Base-by-base conservation (phyloP, 768 basidiomycete species). In the Tricholoma bakamatsutake region DNA sequence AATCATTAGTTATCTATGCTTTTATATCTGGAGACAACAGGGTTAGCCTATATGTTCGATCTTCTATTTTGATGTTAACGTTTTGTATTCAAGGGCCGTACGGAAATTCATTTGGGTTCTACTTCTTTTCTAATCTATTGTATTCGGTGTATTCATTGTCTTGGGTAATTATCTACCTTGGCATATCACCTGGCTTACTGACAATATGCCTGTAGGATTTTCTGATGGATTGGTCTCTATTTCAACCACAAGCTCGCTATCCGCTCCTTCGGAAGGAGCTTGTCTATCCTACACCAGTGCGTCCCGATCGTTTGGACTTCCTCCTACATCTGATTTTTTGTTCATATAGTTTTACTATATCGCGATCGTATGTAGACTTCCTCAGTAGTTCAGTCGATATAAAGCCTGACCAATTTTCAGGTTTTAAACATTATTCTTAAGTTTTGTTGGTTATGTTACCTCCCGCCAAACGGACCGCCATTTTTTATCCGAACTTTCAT, bases 391-490 rank as follows among this genome's bases (percentile, higher is more conserved):
- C 12, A 2, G 24, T 17, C 33, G 11, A 17, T 12, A 17, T 34
- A 12, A 7, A 17, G 24, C 50, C 18, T 37, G 48, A 9, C 24
- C 34, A n/a, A 33, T n/a, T 40, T 37, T 5, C 58, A 92, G 89
- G 63, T 90, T 28, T 72, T 83, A 12, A 90, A 98, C 70, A 63
- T 87, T 18, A 24, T 88, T 40, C 69, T 94, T 47, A 84, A 94
- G 35, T 98, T 94, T 71, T 71, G 79, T 21, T 98, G 93, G 90
- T 66, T 94, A 12, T 68, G 87, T 48, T 95, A 93, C 67, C 77
- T 93, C 48, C 87, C 89, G 3, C 58, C 59, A 28, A 27, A 63
- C 1, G 79, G 79, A 0, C 76, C 79, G 1, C 73, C 73, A 59
- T 69, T 78, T 53, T 75, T 78, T 57, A 45, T 87, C 27, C 80